A percentile compares a stretch with the other conserved stretches of the same genome.
Evolutionary conservation across 257 asterid genomes (phyloP).

Genomic region (Primulina tabacum): DNA sequence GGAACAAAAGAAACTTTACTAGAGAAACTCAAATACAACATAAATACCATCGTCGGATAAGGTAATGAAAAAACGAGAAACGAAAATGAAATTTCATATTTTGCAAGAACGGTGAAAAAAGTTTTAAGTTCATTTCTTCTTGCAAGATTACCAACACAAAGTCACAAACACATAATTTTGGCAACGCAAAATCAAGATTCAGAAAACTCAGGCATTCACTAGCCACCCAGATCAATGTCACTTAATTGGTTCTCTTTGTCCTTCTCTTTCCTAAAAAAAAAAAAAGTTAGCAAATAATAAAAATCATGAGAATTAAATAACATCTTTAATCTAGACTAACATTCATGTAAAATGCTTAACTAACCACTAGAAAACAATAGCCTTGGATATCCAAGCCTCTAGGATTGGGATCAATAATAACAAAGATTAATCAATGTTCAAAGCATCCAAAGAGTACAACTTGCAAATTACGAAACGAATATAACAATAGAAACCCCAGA

Average conservation of each 20-base stretch:
- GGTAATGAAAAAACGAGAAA: not conserved
- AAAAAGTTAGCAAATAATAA: not conserved
- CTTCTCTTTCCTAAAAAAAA: not conserved
- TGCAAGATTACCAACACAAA: not conserved
- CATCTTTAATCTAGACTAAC: not conserved
- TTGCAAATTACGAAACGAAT: not conserved
- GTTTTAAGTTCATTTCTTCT: not conserved
- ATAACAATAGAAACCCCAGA: no score
- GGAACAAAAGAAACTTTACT: slow-evolving; percentile 13
- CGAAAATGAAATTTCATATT: not conserved
- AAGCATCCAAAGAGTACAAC: not conserved
- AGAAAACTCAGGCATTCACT: slow-evolving; percentile 1
- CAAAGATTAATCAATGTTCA: not conserved
- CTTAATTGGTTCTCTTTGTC: not conserved
- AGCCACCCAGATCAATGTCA: not conserved
- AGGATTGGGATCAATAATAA: not conserved
- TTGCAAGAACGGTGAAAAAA: not conserved
- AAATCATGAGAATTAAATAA: not conserved
- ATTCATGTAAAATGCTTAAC: not conserved
- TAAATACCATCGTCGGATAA: not conserved
- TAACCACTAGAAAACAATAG: slow-evolving; percentile 3
- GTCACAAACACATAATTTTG: no score
- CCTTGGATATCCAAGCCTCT: not conserved
- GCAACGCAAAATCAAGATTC: not conserved
- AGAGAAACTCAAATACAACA: slow-evolving; percentile 2